These are phyloP conservation scores for Baudoinia panamericana DNA, from an alignment of 495 filamentous ascomycete genomes.

Conservation along the genomic window DNA sequence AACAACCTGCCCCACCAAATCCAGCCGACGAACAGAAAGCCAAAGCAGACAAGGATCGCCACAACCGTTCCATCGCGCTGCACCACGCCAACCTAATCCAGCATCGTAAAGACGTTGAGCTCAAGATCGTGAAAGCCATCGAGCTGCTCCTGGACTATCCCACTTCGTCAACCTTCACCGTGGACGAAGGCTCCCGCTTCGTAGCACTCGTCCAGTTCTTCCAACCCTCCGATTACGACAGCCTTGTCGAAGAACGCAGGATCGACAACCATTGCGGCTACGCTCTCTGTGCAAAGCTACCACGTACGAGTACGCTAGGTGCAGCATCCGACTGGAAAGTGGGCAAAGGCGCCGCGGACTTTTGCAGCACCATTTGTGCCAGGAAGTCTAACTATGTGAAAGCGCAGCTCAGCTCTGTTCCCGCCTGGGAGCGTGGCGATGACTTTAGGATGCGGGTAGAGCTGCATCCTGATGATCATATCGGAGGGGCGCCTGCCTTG, in stretches of 20 bases:
- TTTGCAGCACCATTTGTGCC: slow-evolving; percentile 64
- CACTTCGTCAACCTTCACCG: slow-evolving; percentile 36
- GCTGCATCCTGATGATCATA: too few species aligned
- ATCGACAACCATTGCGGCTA: slow-evolving; percentile 71
- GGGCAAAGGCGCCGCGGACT: slow-evolving; percentile 4
- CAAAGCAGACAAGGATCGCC: slow-evolving; percentile 31
- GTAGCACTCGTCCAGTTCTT: slow-evolving; percentile 52
- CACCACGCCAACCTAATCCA: slow-evolving; percentile 72
- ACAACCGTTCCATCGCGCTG: slow-evolving; percentile 51
- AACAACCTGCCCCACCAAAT: slow-evolving; percentile 29
- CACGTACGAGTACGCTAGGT: slow-evolving; percentile 48
- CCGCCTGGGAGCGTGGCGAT: slow-evolving; percentile 67
- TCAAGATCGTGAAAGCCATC: slow-evolving; percentile 54
- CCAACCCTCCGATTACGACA: slow-evolving; percentile 74
- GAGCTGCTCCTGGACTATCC: slow-evolving; percentile 54
- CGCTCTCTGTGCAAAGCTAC: slow-evolving; percentile 51
- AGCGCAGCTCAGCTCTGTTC: slow-evolving; percentile 67
- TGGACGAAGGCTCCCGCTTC: slow-evolving; percentile 47
- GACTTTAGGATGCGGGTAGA: too few species aligned
- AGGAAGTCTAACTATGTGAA: slow-evolving; percentile 68
- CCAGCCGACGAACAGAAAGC: slow-evolving; percentile 19
- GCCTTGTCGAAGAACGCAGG: slow-evolving; percentile 74
- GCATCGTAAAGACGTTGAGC: slow-evolving; percentile 58
- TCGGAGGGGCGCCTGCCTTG: too few species aligned
- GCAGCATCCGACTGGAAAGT: slow-evolving; percentile 65